Evolutionary conservation across 2,329 filamentous ascomycete genomes (phyloP), one percentile per base, ranked within the genome.

Genomic region (Pseudocercospora ulei): DNA sequence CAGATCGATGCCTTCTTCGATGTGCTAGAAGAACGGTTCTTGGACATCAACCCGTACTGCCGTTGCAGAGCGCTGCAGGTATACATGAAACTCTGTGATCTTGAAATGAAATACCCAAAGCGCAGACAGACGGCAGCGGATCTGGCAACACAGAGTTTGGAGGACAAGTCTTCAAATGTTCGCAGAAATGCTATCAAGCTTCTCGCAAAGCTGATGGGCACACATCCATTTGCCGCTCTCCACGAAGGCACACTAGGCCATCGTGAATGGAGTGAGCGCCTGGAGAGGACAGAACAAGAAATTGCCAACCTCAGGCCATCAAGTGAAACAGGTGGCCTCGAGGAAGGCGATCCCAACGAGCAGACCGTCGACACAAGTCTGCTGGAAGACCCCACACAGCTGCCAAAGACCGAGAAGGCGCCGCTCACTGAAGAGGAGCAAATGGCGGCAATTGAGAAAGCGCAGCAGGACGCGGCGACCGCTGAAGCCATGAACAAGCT

Each of bases 131-230:
- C 75, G 56, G 88, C 81, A 3, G 82, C 88, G 1, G 85, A 95
- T 58, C 69, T 95, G 16, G 87, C 90, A 1, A 79, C 82, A 40
- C 76, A 83, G 52, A 96, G 88, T 60, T 69, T 98, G 2, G 84
- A 95, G 61, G 92, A 98, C 65, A 96, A 93, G 70, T 96, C 88
- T 65, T 98, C 90, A 63, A 93, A 96, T 55, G 90, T 98, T 19
- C 75, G 90, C 46, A 76, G 87, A 42, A 96, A 96, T 59, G 87
- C 90, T 2, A 90, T 98, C 59, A 96, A 94, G 62, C 67, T 98
- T 4, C 71, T 98, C 1, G 82, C 80, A 4, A 82, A 82, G 27
- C 69, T 98, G 4, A 84, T 98, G 53, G 85, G 87, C 47, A 95
- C 87, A 0, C 90, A 98, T 60, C 90, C 90, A 1, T 98, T 95